Percentiles rank a stretch among this genome's conserved stretches.
Conservation (phyloP, 352 stramenopile species). For the Phytophthora pisi region DNA sequence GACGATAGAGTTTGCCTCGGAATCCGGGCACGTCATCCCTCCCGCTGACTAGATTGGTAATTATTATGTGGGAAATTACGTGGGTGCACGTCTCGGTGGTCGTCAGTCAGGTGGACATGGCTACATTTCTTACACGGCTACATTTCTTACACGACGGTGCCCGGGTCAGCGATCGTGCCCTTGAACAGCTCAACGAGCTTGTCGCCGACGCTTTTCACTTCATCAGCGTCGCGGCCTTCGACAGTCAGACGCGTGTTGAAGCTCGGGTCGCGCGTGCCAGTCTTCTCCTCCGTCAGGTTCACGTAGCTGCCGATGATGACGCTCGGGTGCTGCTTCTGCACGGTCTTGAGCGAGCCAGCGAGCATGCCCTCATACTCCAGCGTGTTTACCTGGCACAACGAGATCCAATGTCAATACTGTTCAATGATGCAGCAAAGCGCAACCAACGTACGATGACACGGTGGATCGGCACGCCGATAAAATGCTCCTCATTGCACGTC, state of each 20-base stretch:
- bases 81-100: slow-evolving; percentile 8
- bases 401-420: neutral
- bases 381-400: slow-evolving; percentile 66
- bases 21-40: neutral
- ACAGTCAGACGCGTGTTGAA: slow-evolving; percentile 73
- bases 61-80: slow-evolving; percentile 1
- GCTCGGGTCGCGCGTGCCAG: slow-evolving; percentile 46
- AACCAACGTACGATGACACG: slow-evolving; percentile 61
- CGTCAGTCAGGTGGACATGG: neutral
- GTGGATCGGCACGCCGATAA: slow-evolving; percentile 75
- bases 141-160: neutral
- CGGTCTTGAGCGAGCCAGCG: slow-evolving; percentile 51
- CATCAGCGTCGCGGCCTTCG: slow-evolving; percentile 50
- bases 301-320: slow-evolving; percentile 83
- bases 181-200: slow-evolving; percentile 43
- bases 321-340: slow-evolving; percentile 68
- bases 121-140: neutral
- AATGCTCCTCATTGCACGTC: slow-evolving; percentile 74
- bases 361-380: slow-evolving; percentile 65
- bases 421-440: neutral
- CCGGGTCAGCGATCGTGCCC: slow-evolving; percentile 13
- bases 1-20: neutral
- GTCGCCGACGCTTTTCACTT: slow-evolving; percentile 56
- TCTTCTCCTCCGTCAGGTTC: slow-evolving; percentile 70
- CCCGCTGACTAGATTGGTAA: slow-evolving; percentile 1